Base-by-base conservation (phyloP, 2,329 filamentous ascomycete genomes). In the Diaporthe sp. region DNA sequence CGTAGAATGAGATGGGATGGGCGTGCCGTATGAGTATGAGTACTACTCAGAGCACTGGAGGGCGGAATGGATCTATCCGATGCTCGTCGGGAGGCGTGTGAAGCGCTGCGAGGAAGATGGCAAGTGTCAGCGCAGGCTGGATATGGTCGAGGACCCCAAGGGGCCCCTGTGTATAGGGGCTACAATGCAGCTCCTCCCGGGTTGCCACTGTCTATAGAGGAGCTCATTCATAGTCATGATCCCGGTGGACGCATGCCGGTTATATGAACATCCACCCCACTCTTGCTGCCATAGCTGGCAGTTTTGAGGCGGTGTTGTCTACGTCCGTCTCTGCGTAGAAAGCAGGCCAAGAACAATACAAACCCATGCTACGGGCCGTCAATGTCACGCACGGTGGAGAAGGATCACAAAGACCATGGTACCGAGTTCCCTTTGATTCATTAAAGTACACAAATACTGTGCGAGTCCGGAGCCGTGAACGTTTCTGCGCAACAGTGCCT, bases 391-490 rank as follows among this genome's bases (percentile, higher is more conserved):
- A 22, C 34, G 9, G 7, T 42, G n/a, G 25, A 39, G 4, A 22
- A 68, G 34, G n/a, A 28, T 5, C 39, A 28, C 8, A 42, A 37
- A 68, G 31, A 68, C 46, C 15, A 28, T 68, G 39, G 65, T 55
- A 68, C 65, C 70, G 34, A n/a, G n/a, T 55, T 62, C 57, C 57
- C 37, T 65, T 65, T 73, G 71, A 53, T 46, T 9, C 12, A 44
- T 39, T 46, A 25, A 57, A 22, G 17, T 65, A 65, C 44, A 46
- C n/a, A 28, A 69, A 69, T 42, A 55, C 34, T 69, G 49, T 53
- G 42, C 42, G 65, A 65, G 31, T 73, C 71, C 34, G 37, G 61
- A 55, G 59, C 71, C 46, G 71, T 73, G 71, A 65, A 51, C 4
- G 3, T 65, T 57, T 65, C 58, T 73, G 58, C 71, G 58, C 31